Conservation (phyloP, 2,329 filamentous ascomycete species). For the Pestalotiopsis sp. region DNA sequence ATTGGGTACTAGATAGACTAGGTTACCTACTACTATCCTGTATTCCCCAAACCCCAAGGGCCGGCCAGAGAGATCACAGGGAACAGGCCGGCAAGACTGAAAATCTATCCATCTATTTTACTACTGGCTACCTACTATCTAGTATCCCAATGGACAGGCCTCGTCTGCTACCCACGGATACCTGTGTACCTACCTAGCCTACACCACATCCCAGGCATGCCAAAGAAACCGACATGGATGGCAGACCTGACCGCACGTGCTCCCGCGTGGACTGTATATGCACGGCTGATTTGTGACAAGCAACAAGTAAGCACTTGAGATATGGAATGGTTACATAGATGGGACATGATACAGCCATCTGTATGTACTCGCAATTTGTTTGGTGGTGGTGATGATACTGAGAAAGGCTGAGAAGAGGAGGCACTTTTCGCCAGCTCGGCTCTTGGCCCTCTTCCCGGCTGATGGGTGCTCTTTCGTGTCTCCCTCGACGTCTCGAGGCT, state of each 20-base stretch:
- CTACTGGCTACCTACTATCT: not conserved
- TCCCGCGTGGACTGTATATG: not conserved
- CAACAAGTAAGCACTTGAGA: not conserved
- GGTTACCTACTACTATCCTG: not conserved
- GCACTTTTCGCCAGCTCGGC: not conserved
- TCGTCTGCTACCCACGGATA: not conserved
- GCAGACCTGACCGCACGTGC: not conserved
- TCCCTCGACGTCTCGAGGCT: not conserved
- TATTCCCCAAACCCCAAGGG: not conserved
- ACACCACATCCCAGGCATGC: not conserved
- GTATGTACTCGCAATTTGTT: not conserved
- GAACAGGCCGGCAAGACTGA: not conserved
- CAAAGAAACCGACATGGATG: not conserved
- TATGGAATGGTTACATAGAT: not conserved
- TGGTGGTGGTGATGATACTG: not conserved
- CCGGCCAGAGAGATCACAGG: not conserved
- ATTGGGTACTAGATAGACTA: not conserved
- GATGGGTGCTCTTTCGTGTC: not conserved
- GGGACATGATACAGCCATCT: not conserved
- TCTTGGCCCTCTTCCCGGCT: not conserved
- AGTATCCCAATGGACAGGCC: not conserved
- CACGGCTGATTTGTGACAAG: not conserved
- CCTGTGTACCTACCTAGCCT: too few relatives aligned
- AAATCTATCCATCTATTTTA: not conserved
- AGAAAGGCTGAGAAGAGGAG: not conserved